A percentile compares a stretch with the other conserved stretches of the same genome.
Conservation (phyloP, 192 early-diverging fungal species). For the Podila epicladia region DNA sequence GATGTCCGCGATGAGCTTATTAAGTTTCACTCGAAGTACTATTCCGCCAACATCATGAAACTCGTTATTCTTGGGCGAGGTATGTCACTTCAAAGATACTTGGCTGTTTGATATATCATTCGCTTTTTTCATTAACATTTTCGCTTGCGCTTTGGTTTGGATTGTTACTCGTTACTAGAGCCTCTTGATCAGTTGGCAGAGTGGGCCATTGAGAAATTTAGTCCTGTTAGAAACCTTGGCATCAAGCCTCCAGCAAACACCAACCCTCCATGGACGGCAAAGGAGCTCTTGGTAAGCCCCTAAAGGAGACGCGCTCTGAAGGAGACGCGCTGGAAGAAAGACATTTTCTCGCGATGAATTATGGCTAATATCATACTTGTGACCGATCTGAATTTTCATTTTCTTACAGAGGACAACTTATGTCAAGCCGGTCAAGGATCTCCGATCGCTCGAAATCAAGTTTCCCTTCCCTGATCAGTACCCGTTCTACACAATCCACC, state of each 20-base stretch:
- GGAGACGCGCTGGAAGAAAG: neutral
- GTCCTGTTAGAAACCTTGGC: conserved; percentile 78
- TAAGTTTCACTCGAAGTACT: conserved; percentile 89
- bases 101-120: neutral
- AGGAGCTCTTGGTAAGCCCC: conserved; percentile 68
- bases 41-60: conserved; percentile 97
- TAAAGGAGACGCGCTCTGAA: no score
- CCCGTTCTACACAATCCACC: conserved; percentile 64
- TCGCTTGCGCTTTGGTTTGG: neutral
- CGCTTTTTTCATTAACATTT: neutral
- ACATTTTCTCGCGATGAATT: neutral
- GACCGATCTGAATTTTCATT: no score
- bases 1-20: conserved; percentile 87
- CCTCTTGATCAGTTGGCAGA: conserved; percentile 85
- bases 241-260: conserved; percentile 75
- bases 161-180: conserved; percentile 59
- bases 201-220: conserved; percentile 86
- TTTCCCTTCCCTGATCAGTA: conserved; percentile 90
- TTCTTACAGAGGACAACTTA: conserved; percentile 68
- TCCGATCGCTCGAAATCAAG: conserved; percentile 79
- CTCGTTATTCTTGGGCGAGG: conserved; percentile 86
- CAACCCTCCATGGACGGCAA: conserved; percentile 75
- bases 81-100: conserved; percentile 10
- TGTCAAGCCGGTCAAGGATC: conserved; percentile 84
- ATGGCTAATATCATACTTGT: no score